A percentile compares a stretch with the other conserved stretches of the same genome.
Conservation (phyloP, 2,329 filamentous ascomycete genomes). For the Aspergillus piperis region DNA sequence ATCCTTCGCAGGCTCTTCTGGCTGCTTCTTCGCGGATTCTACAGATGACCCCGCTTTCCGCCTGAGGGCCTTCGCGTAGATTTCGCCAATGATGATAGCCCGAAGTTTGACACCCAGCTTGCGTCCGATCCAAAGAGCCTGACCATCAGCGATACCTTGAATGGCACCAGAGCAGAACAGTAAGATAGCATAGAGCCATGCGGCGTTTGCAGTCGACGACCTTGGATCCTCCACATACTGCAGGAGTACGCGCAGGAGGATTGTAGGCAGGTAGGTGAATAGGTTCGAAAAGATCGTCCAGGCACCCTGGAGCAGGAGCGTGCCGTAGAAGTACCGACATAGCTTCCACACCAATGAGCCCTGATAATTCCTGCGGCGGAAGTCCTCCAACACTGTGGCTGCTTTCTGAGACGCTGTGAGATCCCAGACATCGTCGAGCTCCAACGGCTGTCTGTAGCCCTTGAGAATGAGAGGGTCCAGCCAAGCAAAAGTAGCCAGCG, state of each 20-base stretch:
- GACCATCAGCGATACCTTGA: constrained; percentile 79
- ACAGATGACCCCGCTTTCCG: constrained; percentile 79
- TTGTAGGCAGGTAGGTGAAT: constrained; percentile 87
- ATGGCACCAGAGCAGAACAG: constrained; percentile 80
- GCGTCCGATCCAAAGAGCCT: constrained; percentile 88
- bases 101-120: constrained; percentile 92
- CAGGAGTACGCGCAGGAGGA: constrained; percentile 86
- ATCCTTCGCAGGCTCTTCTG: constrained; percentile 44
- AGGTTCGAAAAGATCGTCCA: constrained; percentile 79
- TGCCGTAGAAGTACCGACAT: constrained; percentile 77
- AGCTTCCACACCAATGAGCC: constrained; percentile 77
- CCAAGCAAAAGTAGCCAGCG: constrained; percentile 85
- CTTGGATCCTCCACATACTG: constrained; percentile 88
- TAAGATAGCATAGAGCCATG: constrained; percentile 93
- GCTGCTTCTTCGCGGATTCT: constrained; percentile 70
- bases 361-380: constrained; percentile 82
- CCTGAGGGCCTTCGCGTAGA: constrained; percentile 92
- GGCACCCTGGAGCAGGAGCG: constrained; percentile 72
- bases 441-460: constrained; percentile 81
- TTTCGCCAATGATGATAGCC: constrained; percentile 94
- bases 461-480: constrained; percentile 85
- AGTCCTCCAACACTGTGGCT: constrained; percentile 73
- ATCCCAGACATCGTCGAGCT: constrained; percentile 89
- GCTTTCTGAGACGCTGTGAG: constrained; percentile 86
- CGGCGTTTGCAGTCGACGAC: constrained; percentile 75